Conservation (phyloP, 2,329 filamentous ascomycete species). For the Atkinsonella hypoxylon region DNA sequence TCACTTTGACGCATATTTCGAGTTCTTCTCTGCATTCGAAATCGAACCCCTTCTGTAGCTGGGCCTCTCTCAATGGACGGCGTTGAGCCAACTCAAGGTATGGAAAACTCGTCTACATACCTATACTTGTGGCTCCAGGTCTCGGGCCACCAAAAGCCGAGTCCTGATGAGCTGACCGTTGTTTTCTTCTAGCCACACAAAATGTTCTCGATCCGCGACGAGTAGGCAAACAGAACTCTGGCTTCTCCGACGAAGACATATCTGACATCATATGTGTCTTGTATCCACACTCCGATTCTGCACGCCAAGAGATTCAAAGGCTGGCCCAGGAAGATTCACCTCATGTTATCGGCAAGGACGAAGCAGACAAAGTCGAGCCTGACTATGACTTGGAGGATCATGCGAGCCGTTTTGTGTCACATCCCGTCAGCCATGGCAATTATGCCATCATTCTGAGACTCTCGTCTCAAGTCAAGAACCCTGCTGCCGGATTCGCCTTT, state of each 20-base stretch:
- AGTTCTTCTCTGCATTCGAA: background rate
- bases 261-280: slow-evolving; percentile 84
- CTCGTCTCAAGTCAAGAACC: slow-evolving; percentile 59
- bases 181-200: slow-evolving; percentile 11
- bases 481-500: slow-evolving; percentile 67
- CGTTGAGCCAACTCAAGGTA: slow-evolving; percentile 33
- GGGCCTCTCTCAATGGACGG: slow-evolving; percentile 29
- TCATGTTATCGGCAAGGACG: slow-evolving; percentile 37
- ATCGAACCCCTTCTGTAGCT: slow-evolving; percentile 1
- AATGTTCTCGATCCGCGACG: slow-evolving; percentile 65
- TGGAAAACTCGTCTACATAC: background rate
- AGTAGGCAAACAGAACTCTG: slow-evolving; percentile 67
- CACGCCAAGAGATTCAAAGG: slow-evolving; percentile 54
- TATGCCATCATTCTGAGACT: slow-evolving; percentile 71
- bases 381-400: slow-evolving; percentile 41
- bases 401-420: slow-evolving; percentile 30
- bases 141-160: background rate
- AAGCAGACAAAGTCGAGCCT: slow-evolving; percentile 36
- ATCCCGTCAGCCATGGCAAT: slow-evolving; percentile 36
- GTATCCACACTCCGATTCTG: slow-evolving; percentile 62
- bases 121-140: background rate
- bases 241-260: slow-evolving; percentile 70
- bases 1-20: background rate
- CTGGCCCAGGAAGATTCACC: slow-evolving; percentile 35
- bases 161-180: background rate